A percentile compares a stretch with the other conserved stretches of the same genome.
phyloP scores from a whole-genome alignment of 768 basidiomycete species.

The Dentipellis sp. region DNA sequence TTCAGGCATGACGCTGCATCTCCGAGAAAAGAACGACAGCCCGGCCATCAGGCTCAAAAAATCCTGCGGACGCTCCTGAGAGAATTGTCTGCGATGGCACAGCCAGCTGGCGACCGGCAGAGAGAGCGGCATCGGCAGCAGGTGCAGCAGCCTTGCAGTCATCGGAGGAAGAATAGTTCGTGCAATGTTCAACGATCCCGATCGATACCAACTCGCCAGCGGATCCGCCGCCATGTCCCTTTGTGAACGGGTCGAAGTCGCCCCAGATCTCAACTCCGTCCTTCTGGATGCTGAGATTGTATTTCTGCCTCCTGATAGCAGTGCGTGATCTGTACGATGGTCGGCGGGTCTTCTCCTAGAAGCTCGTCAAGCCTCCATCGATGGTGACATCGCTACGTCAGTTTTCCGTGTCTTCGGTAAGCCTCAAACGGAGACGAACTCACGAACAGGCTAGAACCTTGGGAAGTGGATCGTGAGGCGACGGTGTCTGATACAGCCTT shows the following conservation, averaged over 20 bases:
- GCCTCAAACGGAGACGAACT: neutral
- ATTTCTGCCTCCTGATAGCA: neutral
- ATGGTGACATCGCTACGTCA: neutral
- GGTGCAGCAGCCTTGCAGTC: neutral
- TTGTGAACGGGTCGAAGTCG: neutral
- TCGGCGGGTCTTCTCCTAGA: neutral
- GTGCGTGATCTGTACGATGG: neutral
- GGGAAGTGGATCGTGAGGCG: neutral
- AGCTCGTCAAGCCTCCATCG: neutral
- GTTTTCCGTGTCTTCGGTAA: neutral
- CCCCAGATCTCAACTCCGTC: neutral
- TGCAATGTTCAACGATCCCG: neutral
- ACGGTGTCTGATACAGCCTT: neutral
- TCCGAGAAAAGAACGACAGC: neutral
- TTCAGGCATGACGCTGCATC: neutral
- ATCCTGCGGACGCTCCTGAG: neutral
- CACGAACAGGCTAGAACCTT: neutral
- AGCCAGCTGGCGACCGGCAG: neutral
- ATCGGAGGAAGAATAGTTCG: neutral
- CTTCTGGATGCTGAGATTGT: neutral
- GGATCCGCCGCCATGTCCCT: neutral
- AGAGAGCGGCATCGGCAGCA: neutral
- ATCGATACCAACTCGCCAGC: neutral
- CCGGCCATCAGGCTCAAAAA: neutral
- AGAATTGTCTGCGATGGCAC: neutral